Conservation (phyloP, 306 rosid genomes). For the Leucaena leucocephala region DNA sequence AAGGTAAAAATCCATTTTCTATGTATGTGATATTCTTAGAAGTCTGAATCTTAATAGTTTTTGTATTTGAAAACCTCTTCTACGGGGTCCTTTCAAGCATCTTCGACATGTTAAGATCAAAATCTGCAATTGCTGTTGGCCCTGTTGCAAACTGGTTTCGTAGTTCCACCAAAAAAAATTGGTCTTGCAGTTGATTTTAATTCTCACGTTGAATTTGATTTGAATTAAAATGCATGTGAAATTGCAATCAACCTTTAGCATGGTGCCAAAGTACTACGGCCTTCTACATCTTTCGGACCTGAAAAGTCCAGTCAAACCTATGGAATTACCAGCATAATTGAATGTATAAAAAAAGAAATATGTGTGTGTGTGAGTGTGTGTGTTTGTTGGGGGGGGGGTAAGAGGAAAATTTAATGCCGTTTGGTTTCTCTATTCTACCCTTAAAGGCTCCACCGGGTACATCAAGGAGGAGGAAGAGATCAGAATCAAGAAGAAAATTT, state of each 20-base stretch:
- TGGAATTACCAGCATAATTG: neutral
- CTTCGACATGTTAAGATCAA: neutral
- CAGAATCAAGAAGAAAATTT: slow-evolving; percentile 60
- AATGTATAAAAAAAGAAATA: neutral
- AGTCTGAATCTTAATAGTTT: neutral
- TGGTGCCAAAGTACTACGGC: slow-evolving; percentile 7
- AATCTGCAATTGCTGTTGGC: neutral
- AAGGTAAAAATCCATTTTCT: slow-evolving; percentile 58
- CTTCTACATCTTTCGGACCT: slow-evolving; percentile 7
- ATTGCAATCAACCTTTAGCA: neutral
- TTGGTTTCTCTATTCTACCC: slow-evolving; percentile 29
- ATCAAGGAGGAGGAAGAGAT: slow-evolving; percentile 81
- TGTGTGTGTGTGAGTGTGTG: too few species aligned
- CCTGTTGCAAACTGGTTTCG: slow-evolving; percentile 17
- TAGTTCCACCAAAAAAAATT: neutral
- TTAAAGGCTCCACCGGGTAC: slow-evolving; percentile 72
- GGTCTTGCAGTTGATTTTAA: neutral
- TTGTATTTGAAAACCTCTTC: slow-evolving; percentile 3
- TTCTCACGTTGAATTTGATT: neutral
- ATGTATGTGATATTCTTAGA: neutral
- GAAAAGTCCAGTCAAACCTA: slow-evolving; percentile 16
- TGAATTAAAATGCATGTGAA: neutral
- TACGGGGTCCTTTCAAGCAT: slow-evolving; percentile 13
- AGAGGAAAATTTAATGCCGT: slow-evolving; percentile 27
- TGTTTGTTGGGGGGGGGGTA: too few species aligned